Base-by-base conservation (phyloP, 345 rosid genomes). In the Gossypium longicalyx region DNA sequence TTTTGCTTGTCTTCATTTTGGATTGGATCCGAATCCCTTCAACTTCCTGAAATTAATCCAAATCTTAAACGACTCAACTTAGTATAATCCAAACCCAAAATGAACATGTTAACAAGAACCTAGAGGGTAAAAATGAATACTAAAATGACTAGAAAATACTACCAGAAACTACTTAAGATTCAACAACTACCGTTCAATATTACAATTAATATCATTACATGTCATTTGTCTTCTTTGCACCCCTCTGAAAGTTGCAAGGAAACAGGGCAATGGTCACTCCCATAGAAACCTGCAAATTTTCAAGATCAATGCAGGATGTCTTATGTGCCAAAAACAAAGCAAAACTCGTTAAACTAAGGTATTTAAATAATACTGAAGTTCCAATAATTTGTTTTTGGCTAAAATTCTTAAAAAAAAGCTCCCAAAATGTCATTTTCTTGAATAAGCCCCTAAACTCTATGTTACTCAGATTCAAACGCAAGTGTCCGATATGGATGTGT, bases 221-320 rank as follows among this genome's bases (percentile, higher is more conserved):
- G 60, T 70, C 73, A 70, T 27, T 29, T 70, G 10, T 45, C 60
- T 29, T 29, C 47, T 17, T 70, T 70, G 27, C 27, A n/a, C n/a
- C 52, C 73, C 7, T 70, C 48, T 17, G 91, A 85, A 64, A 93
- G 97, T 82, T 90, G 93, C 7, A 95, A 88, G 48, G 92, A 83
- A 79, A 91, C 94, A 2, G 97, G 98, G 78, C 94, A 93, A 70
- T 91, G 98, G 82, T 95, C 98, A 60, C 99, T 93, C 75, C 99
- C 98, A 67, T 81, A 86, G 65, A 91, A 95, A 63, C 94, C 99
- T 91, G 90, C 57, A 69, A 83, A 67, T 72, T 62, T 68, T 29
- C 51, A 45, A 19, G 45, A 67, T 75, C 51, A 52, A 58, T 61
- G 65, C 7, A 45, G 11, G 20, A 48, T 59, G 51, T 16, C 9